Conservation (phyloP, 139 green algal species). For the Closterium sp. region DNA sequence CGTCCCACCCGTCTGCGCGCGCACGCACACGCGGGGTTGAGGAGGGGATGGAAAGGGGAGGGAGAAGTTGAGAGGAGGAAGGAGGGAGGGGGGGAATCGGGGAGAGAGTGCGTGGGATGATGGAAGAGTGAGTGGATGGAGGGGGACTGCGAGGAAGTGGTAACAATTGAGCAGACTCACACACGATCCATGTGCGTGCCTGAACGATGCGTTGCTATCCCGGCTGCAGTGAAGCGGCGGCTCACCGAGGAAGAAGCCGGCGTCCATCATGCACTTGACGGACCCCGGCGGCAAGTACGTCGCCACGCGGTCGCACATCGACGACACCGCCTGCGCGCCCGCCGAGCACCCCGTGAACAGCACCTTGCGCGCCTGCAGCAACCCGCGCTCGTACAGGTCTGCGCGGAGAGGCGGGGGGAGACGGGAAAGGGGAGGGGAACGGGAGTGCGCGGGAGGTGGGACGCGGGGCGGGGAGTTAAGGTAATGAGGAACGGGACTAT, state of each 20-base stretch:
- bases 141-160: no score
- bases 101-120: not conserved
- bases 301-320: constrained; percentile 4
- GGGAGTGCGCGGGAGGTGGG: not conserved
- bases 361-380: not conserved
- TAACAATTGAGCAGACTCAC: no score
- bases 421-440: not conserved
- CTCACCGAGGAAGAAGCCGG: constrained; percentile 6
- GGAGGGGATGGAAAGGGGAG: not conserved
- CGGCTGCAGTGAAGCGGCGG: no score
- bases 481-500: not conserved
- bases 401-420: no score
- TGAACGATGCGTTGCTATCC: no score
- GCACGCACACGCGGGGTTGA: not conserved
- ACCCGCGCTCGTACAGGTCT: not conserved
- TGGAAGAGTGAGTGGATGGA: no score
- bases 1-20: not conserved
- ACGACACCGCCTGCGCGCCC: not conserved
- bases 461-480: not conserved
- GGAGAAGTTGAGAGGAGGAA: no score
- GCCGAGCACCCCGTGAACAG: not conserved
- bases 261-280: constrained; percentile 9
- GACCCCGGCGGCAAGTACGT: not conserved
- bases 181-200: no score
- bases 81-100: not conserved